Conservation (phyloP, 208 protist species). For the Vickermania spadyakhi region DNA sequence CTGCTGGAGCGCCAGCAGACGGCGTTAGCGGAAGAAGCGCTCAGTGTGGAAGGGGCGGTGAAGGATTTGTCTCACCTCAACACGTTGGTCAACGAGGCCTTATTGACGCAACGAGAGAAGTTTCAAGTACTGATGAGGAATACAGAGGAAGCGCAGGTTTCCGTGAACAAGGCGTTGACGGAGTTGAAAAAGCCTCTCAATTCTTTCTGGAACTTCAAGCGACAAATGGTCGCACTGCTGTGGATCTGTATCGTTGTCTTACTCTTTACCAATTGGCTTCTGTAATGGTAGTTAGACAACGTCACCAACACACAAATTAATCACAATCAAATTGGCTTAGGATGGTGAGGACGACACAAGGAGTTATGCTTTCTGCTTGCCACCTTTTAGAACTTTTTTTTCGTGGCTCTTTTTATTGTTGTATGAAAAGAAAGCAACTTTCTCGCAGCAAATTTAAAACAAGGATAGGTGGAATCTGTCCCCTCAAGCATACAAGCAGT, state of each 20-base stretch:
- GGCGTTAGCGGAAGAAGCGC: constrained; percentile 54
- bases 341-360: too few relatives aligned
- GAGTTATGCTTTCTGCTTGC: too few relatives aligned
- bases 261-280: constrained; percentile 42
- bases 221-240: constrained; percentile 65
- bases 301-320: too few relatives aligned
- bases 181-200: constrained; percentile 44
- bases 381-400: too few relatives aligned
- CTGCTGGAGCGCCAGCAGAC: constrained; percentile 43
- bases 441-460: too few relatives aligned
- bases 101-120: constrained; percentile 78
- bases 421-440: too few relatives aligned
- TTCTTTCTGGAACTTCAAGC: constrained; percentile 62
- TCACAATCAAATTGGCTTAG: too few relatives aligned
- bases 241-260: constrained; percentile 55
- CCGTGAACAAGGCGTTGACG: constrained; percentile 46
- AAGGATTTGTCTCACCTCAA: constrained; percentile 83
- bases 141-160: constrained; percentile 41
- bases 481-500: too few relatives aligned
- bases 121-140: constrained; percentile 68
- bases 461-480: too few relatives aligned
- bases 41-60: constrained; percentile 57
- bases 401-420: too few relatives aligned
- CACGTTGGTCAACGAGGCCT: constrained; percentile 71
- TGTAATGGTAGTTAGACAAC: constrained; percentile 5